Percentiles rank a stretch among this genome's conserved stretches.
phyloP scores from a whole-genome alignment of 148 eudicot species.

The Rhododendron williamsianum region DNA sequence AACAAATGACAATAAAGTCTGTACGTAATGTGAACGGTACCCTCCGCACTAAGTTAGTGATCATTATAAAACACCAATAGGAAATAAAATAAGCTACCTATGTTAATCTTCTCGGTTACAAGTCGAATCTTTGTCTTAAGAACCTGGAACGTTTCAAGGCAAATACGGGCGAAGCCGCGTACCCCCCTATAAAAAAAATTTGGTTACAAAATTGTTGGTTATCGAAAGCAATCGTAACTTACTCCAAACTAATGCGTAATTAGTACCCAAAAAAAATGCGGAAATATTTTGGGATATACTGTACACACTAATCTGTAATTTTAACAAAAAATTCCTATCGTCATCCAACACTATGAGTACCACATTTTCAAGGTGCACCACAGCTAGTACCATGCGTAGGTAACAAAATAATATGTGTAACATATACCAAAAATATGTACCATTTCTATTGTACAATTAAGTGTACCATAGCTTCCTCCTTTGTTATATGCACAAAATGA shows the following conservation, averaged over 20 bases:
- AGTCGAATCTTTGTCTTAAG: neutral
- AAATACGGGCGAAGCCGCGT: neutral
- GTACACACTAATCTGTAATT: neutral
- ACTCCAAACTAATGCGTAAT: neutral
- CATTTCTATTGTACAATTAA: too few relatives aligned
- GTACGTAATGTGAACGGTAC: neutral
- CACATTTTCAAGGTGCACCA: too few relatives aligned
- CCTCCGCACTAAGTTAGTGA: neutral
- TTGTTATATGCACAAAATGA: too few relatives aligned
- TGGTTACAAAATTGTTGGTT: neutral
- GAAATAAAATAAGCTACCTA: neutral
- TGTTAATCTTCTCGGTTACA: neutral
- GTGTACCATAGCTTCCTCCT: too few relatives aligned
- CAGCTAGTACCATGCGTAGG: too few relatives aligned
- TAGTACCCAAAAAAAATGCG: too few relatives aligned
- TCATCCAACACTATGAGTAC: neutral
- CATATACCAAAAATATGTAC: too few relatives aligned
- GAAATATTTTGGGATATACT: neutral
- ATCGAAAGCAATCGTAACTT: neutral
- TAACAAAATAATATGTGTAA: too few relatives aligned
- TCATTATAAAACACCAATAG: neutral
- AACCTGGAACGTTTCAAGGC: neutral
- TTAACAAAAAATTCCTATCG: too few relatives aligned
- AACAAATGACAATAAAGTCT: neutral
- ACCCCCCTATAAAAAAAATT: neutral